Percentiles rank a stretch among this genome's conserved stretches.
These are phyloP conservation scores for Entomortierella lignicola DNA, from an alignment of 192 early-diverging fungal genomes.

Conservation along the genomic window DNA sequence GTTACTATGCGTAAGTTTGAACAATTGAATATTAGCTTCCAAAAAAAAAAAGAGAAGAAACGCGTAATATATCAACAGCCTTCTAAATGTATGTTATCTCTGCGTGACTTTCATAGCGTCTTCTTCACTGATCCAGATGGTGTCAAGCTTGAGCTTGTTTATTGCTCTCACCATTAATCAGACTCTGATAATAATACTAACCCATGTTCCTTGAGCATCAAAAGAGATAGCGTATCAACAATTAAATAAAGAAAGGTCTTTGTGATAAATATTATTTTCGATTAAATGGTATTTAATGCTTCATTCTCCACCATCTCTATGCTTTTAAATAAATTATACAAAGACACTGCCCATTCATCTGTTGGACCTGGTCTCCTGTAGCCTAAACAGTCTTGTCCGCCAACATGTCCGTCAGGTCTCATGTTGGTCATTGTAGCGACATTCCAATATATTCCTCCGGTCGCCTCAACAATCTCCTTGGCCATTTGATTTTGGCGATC, in stretches of 20 bases:
- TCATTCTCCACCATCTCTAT: conserved; percentile 36
- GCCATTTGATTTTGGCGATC: conserved; percentile 64
- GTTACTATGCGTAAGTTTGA: conserved; percentile 34
- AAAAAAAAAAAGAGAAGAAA: too few relatives aligned
- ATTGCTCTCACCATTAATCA: too few relatives aligned
- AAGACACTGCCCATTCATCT: conserved; percentile 59
- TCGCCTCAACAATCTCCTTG: conserved; percentile 58
- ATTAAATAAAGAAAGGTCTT: not conserved
- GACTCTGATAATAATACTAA: too few relatives aligned
- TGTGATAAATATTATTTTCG: too few relatives aligned
- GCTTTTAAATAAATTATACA: conserved; percentile 47
- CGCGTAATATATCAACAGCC: too few relatives aligned
- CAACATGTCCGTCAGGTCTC: conserved; percentile 67
- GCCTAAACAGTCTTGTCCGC: conserved; percentile 64
- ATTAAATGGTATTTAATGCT: not conserved
- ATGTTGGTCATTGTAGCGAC: conserved; percentile 57
- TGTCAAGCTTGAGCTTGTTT: conserved; percentile 47
- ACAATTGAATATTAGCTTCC: too few relatives aligned
- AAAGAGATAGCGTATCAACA: not conserved
- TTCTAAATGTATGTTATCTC: too few relatives aligned
- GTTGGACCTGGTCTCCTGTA: conserved; percentile 68
- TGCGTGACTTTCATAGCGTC: conserved; percentile 13
- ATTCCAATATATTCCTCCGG: conserved; percentile 65
- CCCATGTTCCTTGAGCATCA: not conserved
- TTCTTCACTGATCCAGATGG: conserved; percentile 48